A percentile compares a stretch with the other conserved stretches of the same genome.
These are phyloP conservation scores for Cyberlindnera nakhonratchasimensis DNA, from an alignment of 805 yeast species.

Conservation along the genomic window DNA sequence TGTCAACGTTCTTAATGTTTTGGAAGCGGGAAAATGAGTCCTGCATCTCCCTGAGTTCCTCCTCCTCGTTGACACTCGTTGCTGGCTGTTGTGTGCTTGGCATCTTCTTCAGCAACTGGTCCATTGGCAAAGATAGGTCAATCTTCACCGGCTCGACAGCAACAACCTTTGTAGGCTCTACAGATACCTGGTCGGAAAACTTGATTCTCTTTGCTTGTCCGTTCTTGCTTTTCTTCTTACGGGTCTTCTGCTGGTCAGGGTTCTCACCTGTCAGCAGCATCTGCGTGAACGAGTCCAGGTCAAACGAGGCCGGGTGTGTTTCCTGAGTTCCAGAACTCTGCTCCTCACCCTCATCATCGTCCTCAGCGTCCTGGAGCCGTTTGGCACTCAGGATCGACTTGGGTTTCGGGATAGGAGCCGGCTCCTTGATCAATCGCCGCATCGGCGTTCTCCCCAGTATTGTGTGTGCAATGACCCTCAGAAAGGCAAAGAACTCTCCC, in stretches of 20 bases:
- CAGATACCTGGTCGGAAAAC: constrained; percentile 59
- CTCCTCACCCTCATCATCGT: constrained; percentile 31
- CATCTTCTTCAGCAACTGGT: constrained; percentile 54
- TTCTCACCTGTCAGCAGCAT: constrained; percentile 79
- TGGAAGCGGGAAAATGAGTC: constrained; percentile 72
- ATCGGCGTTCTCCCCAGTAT: constrained; percentile 51
- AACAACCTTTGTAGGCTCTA: constrained; percentile 17
- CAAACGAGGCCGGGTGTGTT: constrained; percentile 41
- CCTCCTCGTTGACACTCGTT: constrained; percentile 62
- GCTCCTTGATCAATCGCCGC: constrained; percentile 46
- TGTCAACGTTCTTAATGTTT: constrained; percentile 70
- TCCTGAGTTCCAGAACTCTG: constrained; percentile 9
- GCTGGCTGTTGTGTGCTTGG: constrained; percentile 40
- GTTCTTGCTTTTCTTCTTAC: constrained; percentile 31
- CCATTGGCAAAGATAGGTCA: constrained; percentile 74
- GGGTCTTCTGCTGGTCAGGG: constrained; percentile 39
- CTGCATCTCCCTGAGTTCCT: constrained; percentile 69
- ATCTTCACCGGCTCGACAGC: constrained; percentile 31
- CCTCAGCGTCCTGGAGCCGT: constrained; percentile 43
- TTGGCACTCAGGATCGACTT: constrained; percentile 67
- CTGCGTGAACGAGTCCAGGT: constrained; percentile 82
- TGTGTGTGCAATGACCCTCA: constrained; percentile 76
- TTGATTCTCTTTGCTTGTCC: constrained; percentile 55
- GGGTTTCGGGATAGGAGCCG: constrained; percentile 76
- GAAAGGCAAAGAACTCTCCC: constrained; percentile 86